Percentiles rank a stretch among this genome's conserved stretches.
These are phyloP conservation scores for Physcomitrellopsis africana DNA, from an alignment of 225 moss, liverwort and hornwort genomes.

Conservation along the genomic window DNA sequence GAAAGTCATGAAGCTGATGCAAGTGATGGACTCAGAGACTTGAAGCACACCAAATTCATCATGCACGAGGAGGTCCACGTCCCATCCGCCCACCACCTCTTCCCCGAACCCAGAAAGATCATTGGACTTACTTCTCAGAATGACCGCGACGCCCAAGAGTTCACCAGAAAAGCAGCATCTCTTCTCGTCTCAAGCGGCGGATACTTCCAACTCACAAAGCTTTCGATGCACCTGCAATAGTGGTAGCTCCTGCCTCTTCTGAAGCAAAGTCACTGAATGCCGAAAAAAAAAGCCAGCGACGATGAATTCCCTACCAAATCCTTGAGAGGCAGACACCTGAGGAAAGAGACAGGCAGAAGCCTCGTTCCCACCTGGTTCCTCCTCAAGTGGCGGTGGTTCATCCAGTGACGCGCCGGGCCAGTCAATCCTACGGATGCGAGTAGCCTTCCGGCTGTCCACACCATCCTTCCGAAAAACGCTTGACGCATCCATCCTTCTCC, in stretches of 20 bases:
- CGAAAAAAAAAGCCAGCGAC: too few relatives aligned
- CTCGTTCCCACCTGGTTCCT: background rate
- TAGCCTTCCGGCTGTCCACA: too few relatives aligned
- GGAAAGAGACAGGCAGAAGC: background rate
- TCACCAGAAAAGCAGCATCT: background rate
- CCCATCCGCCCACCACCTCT: too few relatives aligned
- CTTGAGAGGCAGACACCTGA: constrained; percentile 10
- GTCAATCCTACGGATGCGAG: constrained; percentile 10
- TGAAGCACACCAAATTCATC: background rate
- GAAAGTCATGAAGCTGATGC: background rate
- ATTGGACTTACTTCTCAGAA: too few relatives aligned
- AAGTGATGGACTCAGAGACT: background rate
- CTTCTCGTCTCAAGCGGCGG: too few relatives aligned
- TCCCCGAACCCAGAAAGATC: too few relatives aligned
- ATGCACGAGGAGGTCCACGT: background rate
- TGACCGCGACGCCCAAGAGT: background rate
- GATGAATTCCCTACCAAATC: background rate
- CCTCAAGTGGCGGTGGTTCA: constrained; percentile 36
- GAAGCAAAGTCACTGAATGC: too few relatives aligned
- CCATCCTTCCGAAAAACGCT: too few relatives aligned
- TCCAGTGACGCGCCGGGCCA: constrained; percentile 26
- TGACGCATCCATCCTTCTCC: too few relatives aligned
- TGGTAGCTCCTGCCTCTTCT: too few relatives aligned
- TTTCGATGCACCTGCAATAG: too few relatives aligned
- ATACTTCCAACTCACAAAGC: too few relatives aligned